Base-by-base conservation (phyloP, 2,329 filamentous ascomycete species). In the Rhinocladiella mackenziei region DNA sequence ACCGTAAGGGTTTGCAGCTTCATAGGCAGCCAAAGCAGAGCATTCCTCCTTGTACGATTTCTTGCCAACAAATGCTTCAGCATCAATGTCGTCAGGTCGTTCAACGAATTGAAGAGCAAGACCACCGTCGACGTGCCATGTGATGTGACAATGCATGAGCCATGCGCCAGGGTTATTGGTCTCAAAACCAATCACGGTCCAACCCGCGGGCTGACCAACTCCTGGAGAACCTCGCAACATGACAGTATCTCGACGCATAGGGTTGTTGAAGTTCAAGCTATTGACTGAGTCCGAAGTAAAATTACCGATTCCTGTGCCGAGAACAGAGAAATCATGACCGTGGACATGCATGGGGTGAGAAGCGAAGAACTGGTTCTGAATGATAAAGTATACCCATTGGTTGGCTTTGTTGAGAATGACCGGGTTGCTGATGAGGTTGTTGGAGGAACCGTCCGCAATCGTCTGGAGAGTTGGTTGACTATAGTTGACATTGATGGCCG, bases 101-200 rank as follows among this genome's bases (percentile, higher is more conserved):
- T 56, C 54, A 28, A 56, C 17, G 41, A 50, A 56, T 39, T 78
- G 72, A 30, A 78, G 60, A n/a, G 67, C 69, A 22, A 87, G 70
- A n/a, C 84, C 84, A 3, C 78, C 79, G 1, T 74, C 67, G 44
- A 86, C 70, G 59, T 88, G 84, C 83, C 83, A 91, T 58, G 86
- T 83, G 39, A 89, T 83, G 60, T 91, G 86, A 63, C 85, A 89
- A 64, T 89, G 84, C 67, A 89, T 85, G 3, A 84, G 63, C 81
- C 80, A 85, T 17, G 84, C 69, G 26, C 77, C 67, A 2, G 67
- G 67, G 43, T 69, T 70, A 39, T 70, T 63, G 10, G 65, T 65
- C 18, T 65, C 56, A 47, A 74, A 73, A 0, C 70, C 59, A 9
- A 91, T 59, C 6, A 88, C 77, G 14, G 84, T 74, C 60, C 84